Evolutionary conservation across 2,329 filamentous ascomycete species (phyloP), one percentile per base, ranked within the genome.

Genomic region (Beauveria brongniartii): DNA sequence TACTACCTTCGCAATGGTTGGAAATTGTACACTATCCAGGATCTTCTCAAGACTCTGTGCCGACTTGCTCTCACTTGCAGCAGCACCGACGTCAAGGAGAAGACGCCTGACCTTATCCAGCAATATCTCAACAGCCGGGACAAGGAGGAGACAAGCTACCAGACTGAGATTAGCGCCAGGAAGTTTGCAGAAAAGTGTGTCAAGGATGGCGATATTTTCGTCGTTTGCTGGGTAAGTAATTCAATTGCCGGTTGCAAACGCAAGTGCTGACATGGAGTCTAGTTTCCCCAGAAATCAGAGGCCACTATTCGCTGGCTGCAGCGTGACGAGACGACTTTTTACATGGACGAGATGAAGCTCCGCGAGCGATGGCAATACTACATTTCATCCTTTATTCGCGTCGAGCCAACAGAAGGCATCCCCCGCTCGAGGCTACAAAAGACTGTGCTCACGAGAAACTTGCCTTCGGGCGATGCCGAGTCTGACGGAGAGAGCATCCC

Each of bases 351-450:
- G 66, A 88, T 96, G 78, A 89, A 94, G 69, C 84, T 87, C 55
- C 87, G 88, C 61, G 87, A 91, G 64, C 82, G 86, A 44, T 99
- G 94, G 94, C 90, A 93, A 68, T 96, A 95, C 76, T 99, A 99
- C 72, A 91, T 96, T 61, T 92, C 93, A 20, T 92, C 92, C 0
- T 97, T 90, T 73, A 90, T 91, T 66, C 90, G 91, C 64, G 83
- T 92, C 26, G 91, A 96, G 69, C 90, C 91, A 2, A 99, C 94
- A 0, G 90, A 94, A 73, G 90, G 90, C 16, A 82, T 94, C 3
- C 77, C 82, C 7, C 80, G 86, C 55, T 80, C 81, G 6, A 83
- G 82, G 53, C 80, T 91, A 68, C 84, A 82, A 64, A 88, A 86
- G 74, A 82, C 85, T 5, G 84, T 92, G 62, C 79, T 93, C 18